phyloP scores from a whole-genome alignment of 805 yeast species.

The Saccharomycopsis fibuligera region DNA sequence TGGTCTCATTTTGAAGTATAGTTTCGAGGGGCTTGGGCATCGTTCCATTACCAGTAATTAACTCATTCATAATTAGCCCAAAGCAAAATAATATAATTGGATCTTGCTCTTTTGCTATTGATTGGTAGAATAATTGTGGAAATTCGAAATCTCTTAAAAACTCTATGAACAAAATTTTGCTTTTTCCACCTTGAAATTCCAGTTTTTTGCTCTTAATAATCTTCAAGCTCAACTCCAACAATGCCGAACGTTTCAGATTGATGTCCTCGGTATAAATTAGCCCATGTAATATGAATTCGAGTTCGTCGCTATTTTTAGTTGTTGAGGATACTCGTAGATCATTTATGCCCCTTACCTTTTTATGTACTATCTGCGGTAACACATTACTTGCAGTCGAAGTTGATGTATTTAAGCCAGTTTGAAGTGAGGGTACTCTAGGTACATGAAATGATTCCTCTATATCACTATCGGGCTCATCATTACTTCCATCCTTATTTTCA shows the following conservation, averaged over 20 bases:
- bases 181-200: neutral
- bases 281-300: neutral
- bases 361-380: no score
- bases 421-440: no score
- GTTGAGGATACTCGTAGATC: neutral
- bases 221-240: constrained; percentile 6
- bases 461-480: neutral
- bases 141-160: neutral
- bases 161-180: neutral
- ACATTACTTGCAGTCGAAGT: no score
- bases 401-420: no score
- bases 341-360: neutral
- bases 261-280: constrained; percentile 1
- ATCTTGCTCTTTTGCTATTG: neutral
- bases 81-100: constrained; percentile 3
- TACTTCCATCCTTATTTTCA: neutral
- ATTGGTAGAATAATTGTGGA: neutral
- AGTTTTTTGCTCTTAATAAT: neutral
- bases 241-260: neutral
- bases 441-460: neutral
- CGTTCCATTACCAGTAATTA: neutral
- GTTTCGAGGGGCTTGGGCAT: neutral
- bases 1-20: neutral
- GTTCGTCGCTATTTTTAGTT: neutral
- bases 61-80: constrained; percentile 7